phyloP scores from a whole-genome alignment of 2,329 filamentous ascomycete species.

The Pseudocercospora musae region DNA sequence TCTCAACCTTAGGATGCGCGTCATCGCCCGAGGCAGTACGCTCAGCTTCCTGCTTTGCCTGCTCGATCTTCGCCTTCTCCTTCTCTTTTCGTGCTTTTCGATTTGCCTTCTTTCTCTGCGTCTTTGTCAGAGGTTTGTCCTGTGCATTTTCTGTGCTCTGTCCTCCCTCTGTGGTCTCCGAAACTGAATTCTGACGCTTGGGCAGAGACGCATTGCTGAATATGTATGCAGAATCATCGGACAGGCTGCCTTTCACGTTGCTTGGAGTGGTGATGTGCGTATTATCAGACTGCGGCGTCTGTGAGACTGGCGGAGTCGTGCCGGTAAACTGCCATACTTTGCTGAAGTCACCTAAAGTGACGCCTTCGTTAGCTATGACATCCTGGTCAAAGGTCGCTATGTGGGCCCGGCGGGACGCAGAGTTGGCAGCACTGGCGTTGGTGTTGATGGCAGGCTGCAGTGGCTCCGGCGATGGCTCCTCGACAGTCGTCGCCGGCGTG shows the following conservation, averaged over 20 bases:
- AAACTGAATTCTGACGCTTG: background rate
- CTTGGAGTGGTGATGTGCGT: background rate
- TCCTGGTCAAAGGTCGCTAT: background rate
- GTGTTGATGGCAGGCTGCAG: background rate
- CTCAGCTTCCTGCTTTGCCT: background rate
- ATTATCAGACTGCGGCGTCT: background rate
- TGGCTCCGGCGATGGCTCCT: background rate
- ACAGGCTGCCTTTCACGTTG: background rate
- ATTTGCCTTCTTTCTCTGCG: slow-evolving; percentile 37
- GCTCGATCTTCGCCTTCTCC: background rate
- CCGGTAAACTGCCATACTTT: slow-evolving; percentile 47
- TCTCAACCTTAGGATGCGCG: background rate
- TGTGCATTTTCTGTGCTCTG: slow-evolving; percentile 8
- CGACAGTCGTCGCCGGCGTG: slow-evolving; percentile 4
- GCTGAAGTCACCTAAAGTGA: slow-evolving; percentile 44
- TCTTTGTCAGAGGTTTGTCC: slow-evolving; percentile 32
- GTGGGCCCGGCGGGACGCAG: background rate
- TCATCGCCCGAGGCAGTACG: background rate
- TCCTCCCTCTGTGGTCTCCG: background rate
- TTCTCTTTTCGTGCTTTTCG: slow-evolving; percentile 31
- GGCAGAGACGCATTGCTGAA: background rate
- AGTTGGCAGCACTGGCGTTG: background rate
- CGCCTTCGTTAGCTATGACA: slow-evolving; percentile 10
- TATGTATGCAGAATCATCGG: background rate
- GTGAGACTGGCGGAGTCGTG: slow-evolving; percentile 22